Percentiles rank a stretch among this genome's conserved stretches.
These are phyloP conservation scores for Solanum verrucosum DNA, from an alignment of 257 asterid species.

Conservation along the genomic window DNA sequence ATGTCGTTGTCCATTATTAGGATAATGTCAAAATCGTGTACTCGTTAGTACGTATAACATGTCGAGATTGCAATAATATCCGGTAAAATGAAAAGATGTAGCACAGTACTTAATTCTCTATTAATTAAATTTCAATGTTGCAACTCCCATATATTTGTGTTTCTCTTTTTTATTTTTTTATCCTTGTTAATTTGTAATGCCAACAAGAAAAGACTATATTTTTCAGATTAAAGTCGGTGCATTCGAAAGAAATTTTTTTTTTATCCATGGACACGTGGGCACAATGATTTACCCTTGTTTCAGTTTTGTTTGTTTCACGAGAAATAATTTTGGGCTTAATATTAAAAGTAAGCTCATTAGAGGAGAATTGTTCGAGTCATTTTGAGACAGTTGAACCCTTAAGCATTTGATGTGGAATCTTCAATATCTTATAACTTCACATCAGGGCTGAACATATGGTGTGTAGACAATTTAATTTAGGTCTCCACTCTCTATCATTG, in stretches of 20 bases:
- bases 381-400: fast-evolving
- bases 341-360: background rate
- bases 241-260: background rate
- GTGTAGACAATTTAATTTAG: background rate
- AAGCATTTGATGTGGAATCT: background rate
- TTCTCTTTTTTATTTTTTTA: background rate
- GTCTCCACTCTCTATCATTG: background rate
- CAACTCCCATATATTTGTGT: background rate
- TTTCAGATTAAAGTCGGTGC: background rate
- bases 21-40: background rate
- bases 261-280: background rate
- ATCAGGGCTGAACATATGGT: background rate
- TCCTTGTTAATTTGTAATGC: background rate
- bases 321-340: background rate
- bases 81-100: background rate
- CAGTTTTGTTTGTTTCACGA: background rate
- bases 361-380: background rate
- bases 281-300: background rate
- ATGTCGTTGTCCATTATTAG: background rate
- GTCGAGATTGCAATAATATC: background rate
- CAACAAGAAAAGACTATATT: background rate
- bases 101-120: background rate
- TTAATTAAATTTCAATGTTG: background rate
- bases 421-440: background rate
- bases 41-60: background rate